Percentiles rank a stretch among this genome's conserved stretches.
These are phyloP conservation scores for Aquilaria yunnanensis DNA, from an alignment of 345 rosid genomes.

Conservation along the genomic window DNA sequence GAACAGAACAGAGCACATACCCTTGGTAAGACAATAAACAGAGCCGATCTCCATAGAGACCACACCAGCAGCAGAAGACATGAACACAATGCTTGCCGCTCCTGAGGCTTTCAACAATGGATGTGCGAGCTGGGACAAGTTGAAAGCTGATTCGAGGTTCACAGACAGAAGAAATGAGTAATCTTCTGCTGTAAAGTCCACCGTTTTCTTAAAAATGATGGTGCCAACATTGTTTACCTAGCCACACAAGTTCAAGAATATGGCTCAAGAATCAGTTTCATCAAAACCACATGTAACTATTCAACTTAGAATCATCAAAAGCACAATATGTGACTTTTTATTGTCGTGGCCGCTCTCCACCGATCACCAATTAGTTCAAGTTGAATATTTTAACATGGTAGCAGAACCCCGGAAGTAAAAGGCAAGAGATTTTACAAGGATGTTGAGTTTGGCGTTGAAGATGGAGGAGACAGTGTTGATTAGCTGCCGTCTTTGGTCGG, in stretches of 20 bases:
- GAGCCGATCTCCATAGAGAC: too few relatives aligned
- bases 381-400: too few relatives aligned
- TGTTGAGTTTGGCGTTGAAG: constrained; percentile 31
- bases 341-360: neutral
- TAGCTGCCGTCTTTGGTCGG: constrained; percentile 31
- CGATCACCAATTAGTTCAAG: too few relatives aligned
- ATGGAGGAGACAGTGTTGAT: constrained; percentile 28
- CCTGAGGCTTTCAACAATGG: constrained; percentile 47
- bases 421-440: too few relatives aligned
- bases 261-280: too few relatives aligned
- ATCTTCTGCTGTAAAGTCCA: constrained; percentile 34
- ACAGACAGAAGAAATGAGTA: constrained; percentile 21
- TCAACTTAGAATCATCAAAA: constrained; percentile 5
- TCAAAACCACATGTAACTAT: too few relatives aligned
- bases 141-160: constrained; percentile 48
- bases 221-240: too few relatives aligned
- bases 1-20: too few relatives aligned
- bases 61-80: constrained; percentile 36
- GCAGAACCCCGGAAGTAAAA: too few relatives aligned
- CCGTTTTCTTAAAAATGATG: constrained; percentile 11
- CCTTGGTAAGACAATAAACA: too few relatives aligned
- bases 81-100: constrained; percentile 39
- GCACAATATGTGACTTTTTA: constrained; percentile 31
- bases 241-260: neutral
- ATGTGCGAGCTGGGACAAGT: constrained; percentile 48